phyloP scores from a whole-genome alignment of 192 early-diverging fungal genomes.

The Rhizophagus prolifer region DNA sequence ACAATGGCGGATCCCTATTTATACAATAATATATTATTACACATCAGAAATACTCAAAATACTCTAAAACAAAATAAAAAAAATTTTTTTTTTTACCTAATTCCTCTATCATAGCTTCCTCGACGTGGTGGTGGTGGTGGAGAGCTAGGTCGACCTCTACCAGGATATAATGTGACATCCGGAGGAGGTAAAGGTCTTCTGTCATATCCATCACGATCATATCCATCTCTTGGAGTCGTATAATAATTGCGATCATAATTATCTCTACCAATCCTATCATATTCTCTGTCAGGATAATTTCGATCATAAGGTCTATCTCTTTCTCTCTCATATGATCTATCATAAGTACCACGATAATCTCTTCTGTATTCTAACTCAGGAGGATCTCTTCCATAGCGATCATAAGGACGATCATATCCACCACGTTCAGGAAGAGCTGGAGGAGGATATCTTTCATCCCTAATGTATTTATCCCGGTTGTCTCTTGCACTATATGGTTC shows the following conservation, averaged over 20 bases:
- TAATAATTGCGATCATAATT: conserved; percentile 24
- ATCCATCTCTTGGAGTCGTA: conserved; percentile 17
- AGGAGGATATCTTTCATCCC: conserved; percentile 24
- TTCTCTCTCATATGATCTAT: conserved; percentile 27
- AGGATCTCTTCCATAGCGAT: conserved; percentile 29
- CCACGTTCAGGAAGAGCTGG: conserved; percentile 18
- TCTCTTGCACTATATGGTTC: conserved; percentile 23
- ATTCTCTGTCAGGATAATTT: conserved; percentile 24
- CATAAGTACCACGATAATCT: conserved; percentile 25
- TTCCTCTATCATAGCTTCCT: conserved; percentile 22
- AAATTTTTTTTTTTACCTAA: too few species aligned
- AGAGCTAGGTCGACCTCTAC: conserved; percentile 1
- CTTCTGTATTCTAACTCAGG: conserved; percentile 22
- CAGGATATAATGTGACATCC: conserved; percentile 4
- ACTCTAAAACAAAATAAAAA: too few species aligned
- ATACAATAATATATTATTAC: background rate
- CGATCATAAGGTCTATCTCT: conserved; percentile 23
- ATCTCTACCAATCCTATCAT: conserved; percentile 16
- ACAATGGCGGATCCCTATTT: conserved; percentile 9
- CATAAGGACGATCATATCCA: conserved; percentile 17
- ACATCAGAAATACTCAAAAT: too few species aligned
- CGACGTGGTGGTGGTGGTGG: conserved; percentile 14
- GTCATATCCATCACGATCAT: conserved; percentile 23
- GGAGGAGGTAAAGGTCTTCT: conserved; percentile 20
- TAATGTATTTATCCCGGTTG: conserved; percentile 13